Percentiles rank a stretch among this genome's conserved stretches.
These are phyloP conservation scores for Verbena officinalis DNA, from an alignment of 257 asterid species.

Conservation along the genomic window DNA sequence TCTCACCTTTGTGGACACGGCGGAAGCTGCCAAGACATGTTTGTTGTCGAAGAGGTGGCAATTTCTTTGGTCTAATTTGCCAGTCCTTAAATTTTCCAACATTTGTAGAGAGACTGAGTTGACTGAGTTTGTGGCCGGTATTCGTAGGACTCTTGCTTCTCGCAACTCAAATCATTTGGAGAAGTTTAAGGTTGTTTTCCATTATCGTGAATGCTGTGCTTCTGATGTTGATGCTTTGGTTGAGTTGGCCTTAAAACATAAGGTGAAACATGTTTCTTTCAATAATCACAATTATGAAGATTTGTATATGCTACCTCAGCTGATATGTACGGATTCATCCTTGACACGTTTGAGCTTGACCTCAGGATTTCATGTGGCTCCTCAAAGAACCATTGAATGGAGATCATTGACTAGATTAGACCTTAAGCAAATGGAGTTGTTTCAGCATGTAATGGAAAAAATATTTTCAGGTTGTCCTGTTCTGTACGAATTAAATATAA, in stretches of 20 bases:
- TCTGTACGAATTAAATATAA: neutral
- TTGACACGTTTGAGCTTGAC: constrained; percentile 2
- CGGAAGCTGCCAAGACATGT: constrained; percentile 11
- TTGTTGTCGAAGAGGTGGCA: constrained; percentile 24
- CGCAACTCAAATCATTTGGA: neutral
- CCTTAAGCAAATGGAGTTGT: neutral
- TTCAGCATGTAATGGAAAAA: neutral
- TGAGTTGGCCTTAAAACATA: constrained; percentile 7
- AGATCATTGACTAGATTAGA: neutral
- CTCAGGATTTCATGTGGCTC: neutral
- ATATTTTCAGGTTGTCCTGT: constrained; percentile 26
- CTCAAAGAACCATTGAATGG: constrained; percentile 14
- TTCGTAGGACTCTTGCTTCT: constrained; percentile 6
- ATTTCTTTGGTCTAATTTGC: constrained; percentile 22
- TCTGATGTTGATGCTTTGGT: constrained; percentile 12
- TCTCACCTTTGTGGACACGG: constrained; percentile 7
- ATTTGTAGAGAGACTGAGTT: neutral
- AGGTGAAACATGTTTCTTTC: constrained; percentile 18
- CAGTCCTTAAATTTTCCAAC: neutral
- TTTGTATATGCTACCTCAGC: neutral
- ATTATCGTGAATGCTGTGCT: neutral
- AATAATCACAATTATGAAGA: neutral
- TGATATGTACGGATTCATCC: neutral
- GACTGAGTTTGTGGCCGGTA: neutral
- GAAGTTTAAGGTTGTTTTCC: neutral